Percentiles rank a stretch among this genome's conserved stretches.
phyloP scores from a whole-genome alignment of 2,329 filamentous ascomycete genomes.

The Colletotrichum scovillei region DNA sequence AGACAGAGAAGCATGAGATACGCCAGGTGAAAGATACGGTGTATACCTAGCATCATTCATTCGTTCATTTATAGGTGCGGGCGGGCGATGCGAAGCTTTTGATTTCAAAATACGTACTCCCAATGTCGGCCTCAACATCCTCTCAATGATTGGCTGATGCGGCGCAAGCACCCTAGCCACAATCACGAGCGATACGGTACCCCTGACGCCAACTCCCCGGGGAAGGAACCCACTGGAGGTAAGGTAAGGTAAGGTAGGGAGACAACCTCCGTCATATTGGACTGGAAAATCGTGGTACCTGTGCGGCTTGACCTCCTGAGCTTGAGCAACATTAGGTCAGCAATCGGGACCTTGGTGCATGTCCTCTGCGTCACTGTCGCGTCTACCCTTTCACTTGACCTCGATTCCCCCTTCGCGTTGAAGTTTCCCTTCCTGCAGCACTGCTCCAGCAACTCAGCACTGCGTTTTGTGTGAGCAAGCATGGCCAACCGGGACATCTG shows the following conservation, averaged over 20 bases:
- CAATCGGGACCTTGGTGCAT: conserved; percentile 11
- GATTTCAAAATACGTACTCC: not conserved
- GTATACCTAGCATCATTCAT: not conserved
- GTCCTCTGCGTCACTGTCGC: conserved; percentile 26
- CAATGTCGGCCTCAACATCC: not conserved
- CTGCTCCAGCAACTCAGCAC: not conserved
- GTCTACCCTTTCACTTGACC: not conserved
- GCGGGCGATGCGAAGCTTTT: not conserved
- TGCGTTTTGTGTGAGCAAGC: not conserved
- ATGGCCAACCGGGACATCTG: conserved; percentile 4
- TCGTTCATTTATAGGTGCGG: not conserved
- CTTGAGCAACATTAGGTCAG: conserved; percentile 24
- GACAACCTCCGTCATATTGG: not conserved
- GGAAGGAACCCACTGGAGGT: conserved; percentile 7
- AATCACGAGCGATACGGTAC: conserved; percentile 1
- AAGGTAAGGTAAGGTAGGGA: not conserved
- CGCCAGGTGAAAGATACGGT: not conserved
- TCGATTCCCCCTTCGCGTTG: not conserved
- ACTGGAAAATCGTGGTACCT: not conserved
- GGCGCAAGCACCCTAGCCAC: not conserved
- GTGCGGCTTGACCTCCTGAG: not conserved
- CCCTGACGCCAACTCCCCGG: conserved; percentile 17
- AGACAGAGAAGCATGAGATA: not conserved
- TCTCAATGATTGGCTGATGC: conserved; percentile 19
- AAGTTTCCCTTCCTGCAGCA: not conserved